Evolutionary conservation across 2,329 filamentous ascomycete species (phyloP), one percentile per base, ranked within the genome.

Genomic region (Dichotomopilus funicola): DNA sequence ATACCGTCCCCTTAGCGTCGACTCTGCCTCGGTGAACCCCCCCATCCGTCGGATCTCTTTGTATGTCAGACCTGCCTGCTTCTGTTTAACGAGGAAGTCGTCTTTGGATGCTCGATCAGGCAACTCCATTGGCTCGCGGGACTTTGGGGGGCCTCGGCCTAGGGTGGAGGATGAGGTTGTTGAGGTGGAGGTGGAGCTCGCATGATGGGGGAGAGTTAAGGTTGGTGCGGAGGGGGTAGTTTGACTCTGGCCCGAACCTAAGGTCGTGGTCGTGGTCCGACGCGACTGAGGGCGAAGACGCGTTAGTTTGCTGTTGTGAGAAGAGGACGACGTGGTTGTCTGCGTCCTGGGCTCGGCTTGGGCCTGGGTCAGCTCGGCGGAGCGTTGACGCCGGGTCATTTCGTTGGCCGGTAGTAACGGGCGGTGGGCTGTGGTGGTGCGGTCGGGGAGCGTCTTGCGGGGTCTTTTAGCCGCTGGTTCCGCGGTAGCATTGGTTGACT

Each of bases 1-100:
- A 62, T 80, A 83, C 0, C 86, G 78, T 0, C 88, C 88, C 11
- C 88, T 78, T 40, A 91, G 74, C 0, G 88, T 91, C 9, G 86
- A 87, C 69, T 89, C 86, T 1, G 85, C 83, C 63, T 88, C 84
- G 0, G 66, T 69, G 60, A 85, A 85, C 1, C 74, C 70, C 11
- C 83, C 80, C 13, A 71, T 64, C 6, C 66, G 62, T 40, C 78
- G 78, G 63, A 89, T 89, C 56, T 86, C 76, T 53, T 77, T 79
- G 70, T 89, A 90, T 0, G 84, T 82, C 71, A 81, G 72, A 3
- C 85, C 85, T 1, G 72, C 67, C 6, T 68, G 64, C 66, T 82
- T 83, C 31, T 75, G 35, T 5, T 41, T 13, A 10, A 64, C 36
- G 2, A 64, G 54, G 13, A 60, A 64, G n/a, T 59, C 54, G 49